phyloP scores from a whole-genome alignment of 352 stramenopile species.

The Phytopythium ostracodes region DNA sequence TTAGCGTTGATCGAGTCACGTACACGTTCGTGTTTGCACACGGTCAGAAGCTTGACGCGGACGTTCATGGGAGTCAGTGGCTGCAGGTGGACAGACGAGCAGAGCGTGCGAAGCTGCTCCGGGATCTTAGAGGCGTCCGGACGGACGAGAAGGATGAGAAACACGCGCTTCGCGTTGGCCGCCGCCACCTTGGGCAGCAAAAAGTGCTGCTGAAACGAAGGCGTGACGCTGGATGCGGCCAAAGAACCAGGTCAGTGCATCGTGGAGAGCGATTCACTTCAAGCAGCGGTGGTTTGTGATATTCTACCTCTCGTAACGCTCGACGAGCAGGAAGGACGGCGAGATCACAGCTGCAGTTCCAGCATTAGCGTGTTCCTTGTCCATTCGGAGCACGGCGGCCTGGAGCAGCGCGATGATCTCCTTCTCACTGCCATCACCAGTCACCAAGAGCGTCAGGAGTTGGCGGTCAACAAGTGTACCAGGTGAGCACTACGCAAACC shows the following conservation, averaged over 20 bases:
- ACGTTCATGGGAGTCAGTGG: constrained; percentile 36
- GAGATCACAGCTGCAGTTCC: neutral
- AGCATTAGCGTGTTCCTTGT: constrained; percentile 14
- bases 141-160: constrained; percentile 44
- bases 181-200: constrained; percentile 41
- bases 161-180: constrained; percentile 51
- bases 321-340: constrained; percentile 40
- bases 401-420: constrained; percentile 38
- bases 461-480: neutral
- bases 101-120: constrained; percentile 50
- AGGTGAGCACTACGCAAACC: neutral
- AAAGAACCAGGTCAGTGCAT: neutral
- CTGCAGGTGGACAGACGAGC: constrained; percentile 34
- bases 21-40: constrained; percentile 48
- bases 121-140: constrained; percentile 54
- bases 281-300: neutral
- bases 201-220: constrained; percentile 60
- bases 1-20: neutral
- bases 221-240: constrained; percentile 29
- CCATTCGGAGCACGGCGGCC: constrained; percentile 15
- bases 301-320: constrained; percentile 52
- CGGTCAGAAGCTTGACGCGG: constrained; percentile 44
- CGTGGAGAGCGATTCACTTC: too few relatives aligned
- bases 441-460: neutral
- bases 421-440: constrained; percentile 24